Evolutionary conservation across 139 green algal genomes (phyloP).

Genomic region (Chlorella sp.): DNA sequence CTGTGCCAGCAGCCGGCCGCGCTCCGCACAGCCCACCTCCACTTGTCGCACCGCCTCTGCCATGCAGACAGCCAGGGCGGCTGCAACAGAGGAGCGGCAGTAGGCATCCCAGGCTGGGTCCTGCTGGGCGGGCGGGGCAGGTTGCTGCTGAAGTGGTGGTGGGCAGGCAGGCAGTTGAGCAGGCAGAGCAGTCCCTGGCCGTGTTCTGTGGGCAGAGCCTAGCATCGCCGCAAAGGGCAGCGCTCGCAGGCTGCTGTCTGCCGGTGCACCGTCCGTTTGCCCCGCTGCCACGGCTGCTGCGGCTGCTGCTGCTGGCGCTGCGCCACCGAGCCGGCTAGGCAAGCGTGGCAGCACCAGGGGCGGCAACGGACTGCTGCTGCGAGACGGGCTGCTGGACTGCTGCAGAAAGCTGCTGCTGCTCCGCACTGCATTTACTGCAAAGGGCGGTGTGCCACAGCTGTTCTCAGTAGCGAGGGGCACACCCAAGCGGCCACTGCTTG

Average conservation of each 20-base stretch:
- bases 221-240: no score
- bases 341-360: not conserved
- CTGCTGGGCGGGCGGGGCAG: not conserved
- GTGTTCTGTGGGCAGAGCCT: no score
- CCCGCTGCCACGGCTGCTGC: not conserved
- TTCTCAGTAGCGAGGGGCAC: not conserved
- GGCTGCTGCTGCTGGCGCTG: not conserved
- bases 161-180: not conserved
- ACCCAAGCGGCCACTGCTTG: not conserved
- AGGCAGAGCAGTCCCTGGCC: no score
- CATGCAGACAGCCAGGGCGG: slow-evolving; percentile 54
- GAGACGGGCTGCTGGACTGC: not conserved
- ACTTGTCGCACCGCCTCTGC: slow-evolving; percentile 69
- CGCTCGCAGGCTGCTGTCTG: no score
- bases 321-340: not conserved
- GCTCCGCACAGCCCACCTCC: slow-evolving; percentile 73
- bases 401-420: slow-evolving; percentile 18
- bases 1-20: slow-evolving; percentile 60
- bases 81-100: slow-evolving; percentile 40
- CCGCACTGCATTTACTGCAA: not conserved
- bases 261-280: no score
- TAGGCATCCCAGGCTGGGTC: slow-evolving; percentile 30
- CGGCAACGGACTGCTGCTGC: slow-evolving; percentile 5
- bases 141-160: not conserved
- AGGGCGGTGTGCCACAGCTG: not conserved